phyloP scores from a whole-genome alignment of 2,329 filamentous ascomycete species.

The Orbilia javanica region DNA sequence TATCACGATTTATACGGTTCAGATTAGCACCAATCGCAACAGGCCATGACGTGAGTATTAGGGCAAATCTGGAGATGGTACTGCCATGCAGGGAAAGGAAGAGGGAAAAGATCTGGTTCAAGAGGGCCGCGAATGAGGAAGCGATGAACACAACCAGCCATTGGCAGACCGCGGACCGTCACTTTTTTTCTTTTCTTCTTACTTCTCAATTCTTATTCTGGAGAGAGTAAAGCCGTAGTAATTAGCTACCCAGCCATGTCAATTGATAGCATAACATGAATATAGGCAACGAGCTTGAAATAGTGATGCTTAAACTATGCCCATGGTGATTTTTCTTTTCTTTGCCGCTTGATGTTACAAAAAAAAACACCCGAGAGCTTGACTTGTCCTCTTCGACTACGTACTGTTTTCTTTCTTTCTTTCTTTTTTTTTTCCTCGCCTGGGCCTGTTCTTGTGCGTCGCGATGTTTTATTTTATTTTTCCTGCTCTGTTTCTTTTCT shows the following conservation, averaged over 20 bases:
- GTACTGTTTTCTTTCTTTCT: neutral
- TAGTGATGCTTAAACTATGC: slow-evolving; percentile 13
- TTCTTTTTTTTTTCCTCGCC: slow-evolving; percentile 8
- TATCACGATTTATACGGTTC: slow-evolving; percentile 31
- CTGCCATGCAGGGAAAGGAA: slow-evolving; percentile 50
- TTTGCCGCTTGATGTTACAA: slow-evolving; percentile 20
- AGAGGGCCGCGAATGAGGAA: slow-evolving; percentile 42
- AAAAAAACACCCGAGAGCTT: slow-evolving; percentile 21
- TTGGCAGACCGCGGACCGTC: slow-evolving; percentile 30
- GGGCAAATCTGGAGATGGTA: slow-evolving; percentile 15
- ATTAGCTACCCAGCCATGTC: slow-evolving; percentile 23
- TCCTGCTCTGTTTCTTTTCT: slow-evolving; percentile 33
- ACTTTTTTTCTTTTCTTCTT: neutral
- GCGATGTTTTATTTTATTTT: slow-evolving; percentile 34
- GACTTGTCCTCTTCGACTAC: slow-evolving; percentile 20
- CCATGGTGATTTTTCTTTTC: slow-evolving; percentile 14
- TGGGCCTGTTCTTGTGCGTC: slow-evolving; percentile 36
- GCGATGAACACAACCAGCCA: slow-evolving; percentile 47
- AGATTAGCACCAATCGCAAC: slow-evolving; percentile 37
- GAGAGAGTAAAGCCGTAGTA: slow-evolving; percentile 3
- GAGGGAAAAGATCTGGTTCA: slow-evolving; percentile 18
- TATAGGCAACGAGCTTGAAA: slow-evolving; percentile 27
- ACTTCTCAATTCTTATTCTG: neutral
- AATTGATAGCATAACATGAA: slow-evolving; percentile 40
- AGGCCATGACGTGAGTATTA: slow-evolving; percentile 41